Evolutionary conservation across 225 moss, liverwort and hornwort genomes (phyloP).

Genomic region (Bryoerythrophyllum caledonicum): DNA sequence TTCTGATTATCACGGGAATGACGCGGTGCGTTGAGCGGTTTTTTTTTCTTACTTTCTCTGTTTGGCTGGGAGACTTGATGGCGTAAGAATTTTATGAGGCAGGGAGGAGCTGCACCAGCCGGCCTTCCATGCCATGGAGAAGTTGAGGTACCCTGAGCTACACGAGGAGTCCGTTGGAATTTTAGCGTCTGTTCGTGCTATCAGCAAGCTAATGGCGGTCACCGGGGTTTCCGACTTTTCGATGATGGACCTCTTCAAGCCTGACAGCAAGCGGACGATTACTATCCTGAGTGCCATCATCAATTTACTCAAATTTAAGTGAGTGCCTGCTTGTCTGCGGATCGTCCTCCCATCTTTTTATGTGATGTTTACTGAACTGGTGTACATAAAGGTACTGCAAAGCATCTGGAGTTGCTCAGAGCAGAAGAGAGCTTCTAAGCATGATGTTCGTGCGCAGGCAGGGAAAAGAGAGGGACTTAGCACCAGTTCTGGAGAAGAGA

Average conservation of each 20-base stretch:
- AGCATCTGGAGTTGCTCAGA: constrained; percentile 15
- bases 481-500: constrained; percentile 58
- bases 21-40: constrained; percentile 45
- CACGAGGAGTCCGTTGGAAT: constrained; percentile 76
- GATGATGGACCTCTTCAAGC: constrained; percentile 75
- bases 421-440: constrained; percentile 22
- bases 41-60: not conserved
- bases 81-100: constrained; percentile 9
- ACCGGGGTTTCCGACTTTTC: constrained; percentile 61
- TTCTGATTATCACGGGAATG: constrained; percentile 45
- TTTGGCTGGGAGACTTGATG: constrained; percentile 10
- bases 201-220: constrained; percentile 60
- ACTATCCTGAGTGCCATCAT: constrained; percentile 72
- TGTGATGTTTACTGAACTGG: not conserved
- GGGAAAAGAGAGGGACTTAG: constrained; percentile 58
- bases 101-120: constrained; percentile 87
- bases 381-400: no score
- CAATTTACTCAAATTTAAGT: constrained; percentile 82
- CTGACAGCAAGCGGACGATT: constrained; percentile 65
- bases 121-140: constrained; percentile 63
- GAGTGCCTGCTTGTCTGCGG: constrained; percentile 17
- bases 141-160: constrained; percentile 75
- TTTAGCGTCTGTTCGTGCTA: constrained; percentile 57
- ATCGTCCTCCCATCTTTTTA: constrained; percentile 5
- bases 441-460: constrained; percentile 43